Evolutionary conservation across 371 early-diverging fungal genomes (phyloP).

Genomic region (Mortierella sp.): DNA sequence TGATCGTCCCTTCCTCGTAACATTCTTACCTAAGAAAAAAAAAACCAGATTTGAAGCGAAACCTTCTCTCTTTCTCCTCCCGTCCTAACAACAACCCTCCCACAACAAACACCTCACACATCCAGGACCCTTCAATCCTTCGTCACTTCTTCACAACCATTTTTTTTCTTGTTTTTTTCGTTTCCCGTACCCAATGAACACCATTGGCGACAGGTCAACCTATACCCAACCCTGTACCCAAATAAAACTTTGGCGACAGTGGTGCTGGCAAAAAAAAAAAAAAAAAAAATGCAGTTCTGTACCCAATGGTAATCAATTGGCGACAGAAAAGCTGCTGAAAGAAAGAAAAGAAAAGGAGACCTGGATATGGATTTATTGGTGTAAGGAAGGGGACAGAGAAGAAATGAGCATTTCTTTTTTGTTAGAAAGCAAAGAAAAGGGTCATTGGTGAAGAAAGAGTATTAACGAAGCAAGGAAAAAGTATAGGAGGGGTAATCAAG

Average conservation of each 20-base stretch:
- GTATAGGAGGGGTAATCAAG: neutral
- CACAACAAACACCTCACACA: neutral
- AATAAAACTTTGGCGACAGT: slow-evolving; percentile 3
- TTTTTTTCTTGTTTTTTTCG: slow-evolving; percentile 12
- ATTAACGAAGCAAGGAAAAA: neutral
- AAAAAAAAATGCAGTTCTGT: neutral
- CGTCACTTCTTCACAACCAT: slow-evolving; percentile 21
- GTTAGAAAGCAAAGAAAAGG: neutral
- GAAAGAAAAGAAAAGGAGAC: neutral
- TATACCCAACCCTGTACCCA: slow-evolving; percentile 15
- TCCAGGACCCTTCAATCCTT: neutral
- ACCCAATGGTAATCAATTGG: slow-evolving; percentile 1
- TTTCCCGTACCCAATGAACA: slow-evolving; percentile 10
- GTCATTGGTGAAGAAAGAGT: neutral
- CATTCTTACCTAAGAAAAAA: too few relatives aligned
- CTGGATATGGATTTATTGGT: slow-evolving; percentile 12
- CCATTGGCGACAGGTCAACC: slow-evolving; percentile 6
- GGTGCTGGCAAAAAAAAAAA: neutral
- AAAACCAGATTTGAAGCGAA: too few relatives aligned
- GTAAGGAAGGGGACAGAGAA: neutral
- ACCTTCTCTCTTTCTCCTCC: too few relatives aligned
- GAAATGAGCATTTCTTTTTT: neutral
- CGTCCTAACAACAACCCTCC: neutral
- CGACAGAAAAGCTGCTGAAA: slow-evolving; percentile 1
- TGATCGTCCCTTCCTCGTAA: too few relatives aligned